Evolutionary conservation across 257 asterid genomes (phyloP).

Genomic region (Apocynum venetum): DNA sequence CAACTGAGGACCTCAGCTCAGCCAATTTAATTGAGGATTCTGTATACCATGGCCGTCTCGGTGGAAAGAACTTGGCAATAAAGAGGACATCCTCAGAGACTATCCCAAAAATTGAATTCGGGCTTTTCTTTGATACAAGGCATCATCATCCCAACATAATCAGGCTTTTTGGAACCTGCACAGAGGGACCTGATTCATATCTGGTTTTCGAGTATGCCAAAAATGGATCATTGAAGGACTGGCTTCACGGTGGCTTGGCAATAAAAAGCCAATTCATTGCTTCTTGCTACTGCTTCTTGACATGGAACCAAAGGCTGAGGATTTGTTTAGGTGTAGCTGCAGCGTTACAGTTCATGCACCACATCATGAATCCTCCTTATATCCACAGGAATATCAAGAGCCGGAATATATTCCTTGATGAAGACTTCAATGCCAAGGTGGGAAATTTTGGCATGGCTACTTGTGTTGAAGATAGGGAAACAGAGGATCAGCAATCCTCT

Average conservation of each 20-base stretch:
- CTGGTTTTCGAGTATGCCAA: conserved; percentile 60
- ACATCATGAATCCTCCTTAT: conserved; percentile 56
- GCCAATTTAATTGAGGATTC: conserved; percentile 52
- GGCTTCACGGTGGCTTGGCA: conserved; percentile 89
- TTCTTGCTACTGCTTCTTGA: conserved; percentile 74
- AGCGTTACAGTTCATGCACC: conserved; percentile 78
- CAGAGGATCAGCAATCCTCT: conserved; percentile 22
- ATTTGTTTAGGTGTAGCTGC: conserved; percentile 67
- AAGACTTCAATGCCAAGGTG: conserved; percentile 61
- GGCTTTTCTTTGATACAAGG: conserved; percentile 34
- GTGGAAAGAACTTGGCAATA: conserved; percentile 58
- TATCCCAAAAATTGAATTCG: conserved; percentile 38
- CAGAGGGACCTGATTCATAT: conserved; percentile 47
- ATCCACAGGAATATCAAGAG: conserved; percentile 58
- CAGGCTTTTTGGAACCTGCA: conserved; percentile 51
- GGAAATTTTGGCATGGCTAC: conserved; percentile 71
- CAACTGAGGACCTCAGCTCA: conserved; percentile 55
- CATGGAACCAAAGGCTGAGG: conserved; percentile 65
- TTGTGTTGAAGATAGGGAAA: conserved; percentile 18
- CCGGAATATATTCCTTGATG: conserved; percentile 62
- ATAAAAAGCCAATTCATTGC: conserved; percentile 85
- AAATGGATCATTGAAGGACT: conserved; percentile 74
- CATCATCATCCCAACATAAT: conserved; percentile 58
- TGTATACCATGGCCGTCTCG: conserved; percentile 68
- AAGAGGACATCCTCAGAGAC: conserved; percentile 33